These are phyloP conservation scores for Triangularia verruculosa DNA, from an alignment of 2,329 filamentous ascomycete genomes.

Conservation along the genomic window DNA sequence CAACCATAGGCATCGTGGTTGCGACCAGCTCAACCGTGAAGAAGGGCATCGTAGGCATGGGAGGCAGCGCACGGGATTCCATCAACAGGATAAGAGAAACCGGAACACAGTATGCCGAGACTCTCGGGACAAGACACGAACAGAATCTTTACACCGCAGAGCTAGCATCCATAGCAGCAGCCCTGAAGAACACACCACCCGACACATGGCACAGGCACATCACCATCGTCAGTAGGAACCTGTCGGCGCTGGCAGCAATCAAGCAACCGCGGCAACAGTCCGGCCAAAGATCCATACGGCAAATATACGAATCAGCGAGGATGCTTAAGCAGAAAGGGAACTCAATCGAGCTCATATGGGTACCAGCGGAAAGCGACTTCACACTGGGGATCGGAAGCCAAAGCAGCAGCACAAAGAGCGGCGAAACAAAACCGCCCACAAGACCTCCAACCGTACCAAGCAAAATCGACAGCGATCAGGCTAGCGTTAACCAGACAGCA, in stretches of 20 bases:
- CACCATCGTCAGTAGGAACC: no score
- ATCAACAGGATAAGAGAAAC: conserved; percentile 9
- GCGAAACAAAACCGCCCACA: not conserved
- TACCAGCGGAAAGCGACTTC: conserved; percentile 12
- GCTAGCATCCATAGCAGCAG: conserved; percentile 15
- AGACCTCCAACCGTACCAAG: no score
- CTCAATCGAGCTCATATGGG: conserved; percentile 10
- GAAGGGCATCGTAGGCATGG: conserved; percentile 15
- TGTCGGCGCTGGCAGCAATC: conserved; percentile 13
- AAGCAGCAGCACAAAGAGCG: conserved; percentile 14
- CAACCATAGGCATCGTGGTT: conserved; percentile 11
- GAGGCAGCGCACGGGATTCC: conserved; percentile 8
- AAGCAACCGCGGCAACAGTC: conserved; percentile 1
- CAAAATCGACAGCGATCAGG: no score
- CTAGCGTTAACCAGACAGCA: no score
- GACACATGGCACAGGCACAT: no score
- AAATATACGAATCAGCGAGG: conserved; percentile 10
- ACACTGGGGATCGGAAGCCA: conserved; percentile 8
- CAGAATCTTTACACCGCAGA: conserved; percentile 18
- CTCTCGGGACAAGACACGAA: conserved; percentile 14
- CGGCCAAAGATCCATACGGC: conserved; percentile 12
- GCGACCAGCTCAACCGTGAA: conserved; percentile 14
- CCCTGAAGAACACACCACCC: conserved; percentile 12
- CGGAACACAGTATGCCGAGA: conserved; percentile 8
- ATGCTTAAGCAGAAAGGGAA: conserved; percentile 11